Percentiles rank a stretch among this genome's conserved stretches.
These are phyloP conservation scores for Neopestalotiopsis clavispora DNA, from an alignment of 2,329 filamentous ascomycete genomes.

Conservation along the genomic window DNA sequence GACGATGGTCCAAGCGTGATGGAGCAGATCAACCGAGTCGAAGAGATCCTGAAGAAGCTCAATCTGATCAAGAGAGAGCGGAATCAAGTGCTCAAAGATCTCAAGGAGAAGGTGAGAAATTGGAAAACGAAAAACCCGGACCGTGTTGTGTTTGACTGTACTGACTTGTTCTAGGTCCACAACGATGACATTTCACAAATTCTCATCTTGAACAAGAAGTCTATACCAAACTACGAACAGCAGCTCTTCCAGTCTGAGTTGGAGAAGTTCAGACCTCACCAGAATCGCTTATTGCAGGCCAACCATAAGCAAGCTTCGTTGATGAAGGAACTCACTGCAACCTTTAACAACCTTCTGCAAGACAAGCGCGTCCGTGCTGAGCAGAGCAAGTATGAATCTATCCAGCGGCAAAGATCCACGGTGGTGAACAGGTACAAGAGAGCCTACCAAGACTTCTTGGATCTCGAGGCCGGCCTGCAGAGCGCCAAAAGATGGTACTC, in stretches of 20 bases:
- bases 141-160: slow-evolving; percentile 23
- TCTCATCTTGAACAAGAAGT: slow-evolving; percentile 96
- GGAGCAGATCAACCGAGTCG: slow-evolving; percentile 87
- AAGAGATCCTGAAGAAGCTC: slow-evolving; percentile 88
- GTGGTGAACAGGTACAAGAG: slow-evolving; percentile 89
- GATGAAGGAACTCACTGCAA: slow-evolving; percentile 90
- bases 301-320: slow-evolving; percentile 93
- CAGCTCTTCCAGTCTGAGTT: slow-evolving; percentile 94
- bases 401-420: slow-evolving; percentile 79
- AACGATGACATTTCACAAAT: slow-evolving; percentile 98
- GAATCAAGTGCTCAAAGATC: slow-evolving; percentile 89
- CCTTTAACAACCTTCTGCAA: slow-evolving; percentile 86
- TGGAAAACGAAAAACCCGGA: slow-evolving; percentile 26
- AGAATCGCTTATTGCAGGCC: slow-evolving; percentile 87
- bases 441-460: slow-evolving; percentile 90
- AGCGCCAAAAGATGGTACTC: slow-evolving; percentile 92
- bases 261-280: slow-evolving; percentile 95
- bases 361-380: slow-evolving; percentile 93
- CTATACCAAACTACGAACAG: slow-evolving; percentile 87
- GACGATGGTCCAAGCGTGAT: slow-evolving; percentile 80
- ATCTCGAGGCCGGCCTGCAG: slow-evolving; percentile 82
- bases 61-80: slow-evolving; percentile 92
- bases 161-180: slow-evolving; percentile 69
- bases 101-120: slow-evolving; percentile 85
- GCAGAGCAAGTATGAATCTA: slow-evolving; percentile 91